phyloP scores from a whole-genome alignment of 2,329 filamentous ascomycete genomes.

The Penicillium sp. region DNA sequence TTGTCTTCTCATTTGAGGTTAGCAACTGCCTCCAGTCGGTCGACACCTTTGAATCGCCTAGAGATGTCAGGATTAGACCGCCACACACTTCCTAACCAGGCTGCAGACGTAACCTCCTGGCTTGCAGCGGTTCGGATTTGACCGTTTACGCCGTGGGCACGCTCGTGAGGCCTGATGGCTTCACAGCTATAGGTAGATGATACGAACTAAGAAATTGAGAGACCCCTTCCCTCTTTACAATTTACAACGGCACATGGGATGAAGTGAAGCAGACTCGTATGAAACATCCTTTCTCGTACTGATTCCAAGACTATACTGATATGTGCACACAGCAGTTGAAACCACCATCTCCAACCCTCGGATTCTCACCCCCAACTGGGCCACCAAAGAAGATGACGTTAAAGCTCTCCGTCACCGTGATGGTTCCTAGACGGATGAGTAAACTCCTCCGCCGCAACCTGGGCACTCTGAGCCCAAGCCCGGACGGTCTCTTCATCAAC shows the following conservation, averaged over 20 bases:
- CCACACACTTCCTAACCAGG: too few relatives aligned
- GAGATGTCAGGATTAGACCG: too few relatives aligned
- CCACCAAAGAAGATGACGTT: background rate
- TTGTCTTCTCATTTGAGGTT: too few relatives aligned
- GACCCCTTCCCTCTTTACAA: background rate
- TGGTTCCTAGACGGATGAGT: constrained; percentile 9
- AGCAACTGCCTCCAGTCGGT: too few relatives aligned
- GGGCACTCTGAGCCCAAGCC: constrained; percentile 23
- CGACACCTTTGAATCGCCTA: too few relatives aligned
- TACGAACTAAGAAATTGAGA: background rate
- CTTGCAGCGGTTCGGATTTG: too few relatives aligned
- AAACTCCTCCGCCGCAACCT: constrained; percentile 25
- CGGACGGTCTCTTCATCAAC: constrained; percentile 21
- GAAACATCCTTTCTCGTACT: too few relatives aligned
- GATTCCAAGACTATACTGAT: background rate
- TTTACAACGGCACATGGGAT: too few relatives aligned
- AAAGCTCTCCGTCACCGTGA: constrained; percentile 25
- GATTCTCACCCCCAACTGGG: background rate
- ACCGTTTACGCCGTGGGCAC: too few relatives aligned
- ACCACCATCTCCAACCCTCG: background rate
- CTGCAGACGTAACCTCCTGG: too few relatives aligned
- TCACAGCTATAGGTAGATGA: background rate
- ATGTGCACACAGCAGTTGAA: background rate
- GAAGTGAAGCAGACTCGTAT: too few relatives aligned
- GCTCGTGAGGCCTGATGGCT: background rate